Base-by-base conservation (phyloP, 805 yeast genomes). In the Starmerella sirachaensis region DNA sequence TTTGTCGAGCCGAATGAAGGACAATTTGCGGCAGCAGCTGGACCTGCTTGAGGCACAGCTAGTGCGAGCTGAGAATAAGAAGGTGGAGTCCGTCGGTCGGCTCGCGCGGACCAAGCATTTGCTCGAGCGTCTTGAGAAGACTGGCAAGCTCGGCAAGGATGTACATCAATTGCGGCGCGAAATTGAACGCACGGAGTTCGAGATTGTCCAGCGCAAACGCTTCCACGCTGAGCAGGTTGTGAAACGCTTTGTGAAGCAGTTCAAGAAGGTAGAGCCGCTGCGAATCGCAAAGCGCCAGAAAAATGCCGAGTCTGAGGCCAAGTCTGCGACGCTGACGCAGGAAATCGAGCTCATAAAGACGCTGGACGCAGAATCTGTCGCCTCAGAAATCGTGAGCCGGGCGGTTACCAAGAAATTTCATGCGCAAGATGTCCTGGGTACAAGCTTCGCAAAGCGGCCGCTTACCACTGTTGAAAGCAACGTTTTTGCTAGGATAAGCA, bases 401-500 rank as follows among this genome's bases (percentile, higher is more conserved):
- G 26, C 25, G 6, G 13, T 46, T 6, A 16, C 37, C n/a, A 44
- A 44, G 23, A 18, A 23, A 4, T 33, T 44, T 18, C 37, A 20
- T 13, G 27, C 26, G 10, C n/a, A 28, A 19, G 37, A 29, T 16
- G 43, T 35, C 2, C n/a, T 35, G 1, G 36, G 29, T 4, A 21
- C 14, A 3, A 33, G 16, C 11, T 37, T 36, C 28, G 38, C 40
- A 18, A 46, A 47, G 27, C 42, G 43, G 5, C 18, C 37, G 6
- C 39, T 48, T 18, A 29, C 38, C 18, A 52, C 52, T 9, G 58
- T 55, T 7, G 53, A 48, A 12, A 46, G 48, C 19, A 49, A 58
- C 26, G 56, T 62, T 27, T 63, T 58, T 42, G 66, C 64, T 35
- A 55, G 59, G n/a, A 36, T 60, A 37, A 50, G 67, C 26, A 65